These are phyloP conservation scores for Paraglomus occultum DNA, from an alignment of 192 early-diverging fungal species.

Conservation along the genomic window DNA sequence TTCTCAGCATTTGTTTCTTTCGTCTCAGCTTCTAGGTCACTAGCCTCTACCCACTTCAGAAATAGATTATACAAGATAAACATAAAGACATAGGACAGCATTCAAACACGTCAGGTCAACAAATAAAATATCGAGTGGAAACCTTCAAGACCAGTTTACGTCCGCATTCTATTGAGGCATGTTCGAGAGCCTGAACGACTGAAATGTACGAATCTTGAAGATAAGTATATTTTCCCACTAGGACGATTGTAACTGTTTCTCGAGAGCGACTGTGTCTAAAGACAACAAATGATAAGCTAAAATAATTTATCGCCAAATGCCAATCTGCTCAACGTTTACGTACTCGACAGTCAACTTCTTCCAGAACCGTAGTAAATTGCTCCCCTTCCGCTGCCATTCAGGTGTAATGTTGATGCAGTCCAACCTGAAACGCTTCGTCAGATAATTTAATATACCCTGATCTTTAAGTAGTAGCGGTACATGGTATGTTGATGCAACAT, in stretches of 20 bases:
- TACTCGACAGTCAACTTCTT: constrained; percentile 67
- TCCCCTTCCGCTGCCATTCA: constrained; percentile 54
- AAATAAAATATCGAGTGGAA: constrained; percentile 28
- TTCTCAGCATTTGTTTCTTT: constrained; percentile 82
- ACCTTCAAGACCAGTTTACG: constrained; percentile 71
- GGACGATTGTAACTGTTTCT: constrained; percentile 81
- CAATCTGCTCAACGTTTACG: constrained; percentile 9
- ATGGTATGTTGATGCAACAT: constrained; percentile 96
- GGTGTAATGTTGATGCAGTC: constrained; percentile 52
- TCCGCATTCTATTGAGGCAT: constrained; percentile 83
- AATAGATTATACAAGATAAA: constrained; percentile 29
- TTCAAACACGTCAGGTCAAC: constrained; percentile 8
- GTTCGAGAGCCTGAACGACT: constrained; percentile 94
- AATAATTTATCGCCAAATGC: background rate
- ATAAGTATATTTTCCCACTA: constrained; percentile 97
- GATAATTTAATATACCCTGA: constrained; percentile 81
- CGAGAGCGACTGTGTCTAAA: constrained; percentile 71
- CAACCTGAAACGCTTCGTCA: constrained; percentile 79
- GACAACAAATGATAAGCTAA: constrained; percentile 24
- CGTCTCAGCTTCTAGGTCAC: constrained; percentile 78
- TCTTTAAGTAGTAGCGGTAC: constrained; percentile 88
- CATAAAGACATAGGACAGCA: constrained; percentile 1
- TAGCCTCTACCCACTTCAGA: constrained; percentile 89
- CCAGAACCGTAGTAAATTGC: constrained; percentile 82
- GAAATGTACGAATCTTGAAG: constrained; percentile 97